These are phyloP conservation scores for Nephelium lappaceum DNA, from an alignment of 345 rosid species.

Conservation along the genomic window DNA sequence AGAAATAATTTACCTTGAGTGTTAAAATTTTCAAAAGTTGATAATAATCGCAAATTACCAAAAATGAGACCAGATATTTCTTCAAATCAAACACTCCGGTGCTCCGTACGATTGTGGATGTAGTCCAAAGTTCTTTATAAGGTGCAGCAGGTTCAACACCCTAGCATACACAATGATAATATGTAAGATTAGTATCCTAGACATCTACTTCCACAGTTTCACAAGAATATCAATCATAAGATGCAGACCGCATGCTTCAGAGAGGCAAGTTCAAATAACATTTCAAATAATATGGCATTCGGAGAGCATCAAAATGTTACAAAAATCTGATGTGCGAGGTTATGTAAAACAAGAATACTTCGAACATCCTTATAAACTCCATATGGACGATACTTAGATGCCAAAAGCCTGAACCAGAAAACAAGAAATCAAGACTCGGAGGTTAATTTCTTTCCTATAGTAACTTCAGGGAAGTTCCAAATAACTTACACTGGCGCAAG, in stretches of 20 bases:
- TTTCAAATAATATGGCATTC: background rate
- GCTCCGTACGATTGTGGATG: constrained; percentile 92
- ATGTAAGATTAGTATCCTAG: constrained; percentile 12
- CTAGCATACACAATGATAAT: constrained; percentile 35
- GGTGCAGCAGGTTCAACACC: constrained; percentile 91
- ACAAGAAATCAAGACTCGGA: background rate
- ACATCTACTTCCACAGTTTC: too few relatives aligned
- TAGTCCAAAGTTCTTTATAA: constrained; percentile 69
- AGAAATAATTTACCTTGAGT: constrained; percentile 38
- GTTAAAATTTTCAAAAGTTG: background rate
- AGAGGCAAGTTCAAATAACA: background rate
- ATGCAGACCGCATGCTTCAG: background rate
- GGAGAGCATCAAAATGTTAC: constrained; percentile 8
- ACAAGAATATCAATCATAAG: background rate
- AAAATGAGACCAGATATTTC: too few relatives aligned
- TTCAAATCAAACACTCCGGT: background rate
- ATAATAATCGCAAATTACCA: too few relatives aligned
- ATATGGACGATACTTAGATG: constrained; percentile 76
- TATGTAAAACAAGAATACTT: constrained; percentile 77
- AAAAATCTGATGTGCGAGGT: constrained; percentile 91
- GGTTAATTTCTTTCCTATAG: background rate
- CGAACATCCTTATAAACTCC: constrained; percentile 94
- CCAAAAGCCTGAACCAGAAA: constrained; percentile 67
- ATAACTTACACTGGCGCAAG: constrained; percentile 82
- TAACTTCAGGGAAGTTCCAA: too few relatives aligned